Percentiles rank a stretch among this genome's conserved stretches.
Conservation (phyloP, 768 basidiomycete species). For the Omphalotus guepiniiformis region DNA sequence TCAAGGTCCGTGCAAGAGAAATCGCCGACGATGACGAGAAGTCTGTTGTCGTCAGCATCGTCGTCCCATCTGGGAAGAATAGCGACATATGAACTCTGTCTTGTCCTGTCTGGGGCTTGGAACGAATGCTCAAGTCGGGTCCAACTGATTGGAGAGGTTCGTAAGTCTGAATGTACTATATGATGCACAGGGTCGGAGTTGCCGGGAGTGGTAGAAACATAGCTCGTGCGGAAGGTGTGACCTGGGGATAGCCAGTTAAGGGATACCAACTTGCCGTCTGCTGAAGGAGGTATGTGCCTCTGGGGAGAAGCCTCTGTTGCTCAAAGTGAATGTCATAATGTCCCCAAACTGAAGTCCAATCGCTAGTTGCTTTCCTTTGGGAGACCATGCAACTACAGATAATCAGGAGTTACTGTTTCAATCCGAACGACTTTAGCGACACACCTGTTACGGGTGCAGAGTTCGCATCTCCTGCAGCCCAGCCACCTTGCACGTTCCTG, state of each 20-base stretch:
- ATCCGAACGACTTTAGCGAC: too few species aligned
- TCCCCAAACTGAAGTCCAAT: constrained; percentile 69
- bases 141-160: constrained; percentile 35
- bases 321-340: constrained; percentile 61
- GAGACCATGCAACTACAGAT: constrained; percentile 74
- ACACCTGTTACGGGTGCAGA: constrained; percentile 56
- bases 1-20: constrained; percentile 44
- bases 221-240: constrained; percentile 64
- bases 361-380: constrained; percentile 81
- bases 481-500: constrained; percentile 55
- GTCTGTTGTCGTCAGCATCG: constrained; percentile 32
- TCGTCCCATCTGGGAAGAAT: constrained; percentile 46
- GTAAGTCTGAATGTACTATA: constrained; percentile 39
- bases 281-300: constrained; percentile 58
- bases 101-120: constrained; percentile 32
- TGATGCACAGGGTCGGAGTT: constrained; percentile 35
- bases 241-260: constrained; percentile 66
- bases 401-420: constrained; percentile 8
- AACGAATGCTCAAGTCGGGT: constrained; percentile 39
- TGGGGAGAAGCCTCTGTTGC: constrained; percentile 50
- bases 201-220: constrained; percentile 30
- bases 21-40: constrained; percentile 44
- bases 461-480: constrained; percentile 40
- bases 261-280: constrained; percentile 44
- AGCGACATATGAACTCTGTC: constrained; percentile 32